Base-by-base conservation (phyloP, 2,329 filamentous ascomycete species). In the Macrophomina pseudophaseolina region DNA sequence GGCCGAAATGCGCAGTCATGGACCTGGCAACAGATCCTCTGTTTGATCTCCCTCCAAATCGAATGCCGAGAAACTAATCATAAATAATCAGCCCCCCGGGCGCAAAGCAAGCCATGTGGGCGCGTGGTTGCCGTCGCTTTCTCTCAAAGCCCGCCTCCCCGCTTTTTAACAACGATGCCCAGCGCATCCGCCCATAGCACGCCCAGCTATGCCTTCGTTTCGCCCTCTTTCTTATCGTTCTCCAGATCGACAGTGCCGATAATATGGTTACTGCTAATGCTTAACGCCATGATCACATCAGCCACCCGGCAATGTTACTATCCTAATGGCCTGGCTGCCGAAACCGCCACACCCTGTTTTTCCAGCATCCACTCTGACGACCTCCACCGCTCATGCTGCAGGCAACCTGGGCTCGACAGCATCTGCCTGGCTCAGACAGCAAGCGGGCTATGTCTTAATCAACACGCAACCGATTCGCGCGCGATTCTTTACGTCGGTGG, bases 231-330 rank as follows among this genome's bases (percentile, higher is more conserved):
- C 35, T 18, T 33, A 28, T 18, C 56, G 6, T 33, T 46, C 28
- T 33, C 42, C 58, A 62, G 58, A 62, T 62, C 58, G 42, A 49
- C 58, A 28, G 58, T 49, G 58, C 58, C 58, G 44, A 35, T 49
- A 49, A 18, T 38, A 51, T 62, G 58, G 58, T 38, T 62, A 5
- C 44, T 62, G 11, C 58, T 62, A 12, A 62, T 62, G 58, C 58
- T 62, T 49, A 49, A 62, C 58, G 58, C 58, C 44, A 49, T 62
- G 58, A 62, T 51, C 58, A 49, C 58, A 23, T 62, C 58, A 38
- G 58, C 58, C 58, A 49, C 58, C 44, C 58, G 30, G 30, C 58
- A 62, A 38, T 62, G 58, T 28, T 62, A 62, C 18, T 49, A 62
- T 40, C 58, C 58, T 30, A 62, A 49, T 49, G 58, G 58, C 44